Conservation (phyloP, 768 basidiomycete species). For the Candolleomyces efflorescens region DNA sequence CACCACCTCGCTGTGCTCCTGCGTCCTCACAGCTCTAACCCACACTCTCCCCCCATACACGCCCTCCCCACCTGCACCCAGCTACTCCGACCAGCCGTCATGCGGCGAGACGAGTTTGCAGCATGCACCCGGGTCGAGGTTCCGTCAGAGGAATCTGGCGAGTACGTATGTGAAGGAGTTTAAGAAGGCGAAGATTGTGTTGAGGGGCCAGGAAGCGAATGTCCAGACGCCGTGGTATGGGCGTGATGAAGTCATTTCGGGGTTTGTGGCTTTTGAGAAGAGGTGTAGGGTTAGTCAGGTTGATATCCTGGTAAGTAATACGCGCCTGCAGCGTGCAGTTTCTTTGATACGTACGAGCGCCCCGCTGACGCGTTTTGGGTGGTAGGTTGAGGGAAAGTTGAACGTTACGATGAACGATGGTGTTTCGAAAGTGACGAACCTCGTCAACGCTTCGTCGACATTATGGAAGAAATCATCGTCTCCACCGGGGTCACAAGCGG, state of each 20-base stretch:
- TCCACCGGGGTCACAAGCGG: too few relatives aligned
- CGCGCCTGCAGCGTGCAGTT: too few relatives aligned
- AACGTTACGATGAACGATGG: constrained; percentile 33
- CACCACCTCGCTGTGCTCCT: neutral
- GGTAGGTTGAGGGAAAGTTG: constrained; percentile 40
- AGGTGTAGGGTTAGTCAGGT: constrained; percentile 34
- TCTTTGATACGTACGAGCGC: too few relatives aligned
- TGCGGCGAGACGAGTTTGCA: constrained; percentile 52
- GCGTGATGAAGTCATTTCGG: constrained; percentile 35
- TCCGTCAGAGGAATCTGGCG: constrained; percentile 20
- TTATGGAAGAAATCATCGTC: constrained; percentile 4
- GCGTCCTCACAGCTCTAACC: neutral
- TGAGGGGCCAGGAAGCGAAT: constrained; percentile 44
- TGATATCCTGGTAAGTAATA: constrained; percentile 41
- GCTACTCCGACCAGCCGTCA: constrained; percentile 52
- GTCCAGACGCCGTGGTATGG: constrained; percentile 39
- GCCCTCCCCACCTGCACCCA: constrained; percentile 48
- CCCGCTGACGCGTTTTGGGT: too few relatives aligned
- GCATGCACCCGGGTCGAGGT: constrained; percentile 34
- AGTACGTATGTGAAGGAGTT: constrained; percentile 37
- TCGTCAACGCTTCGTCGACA: constrained; percentile 19
- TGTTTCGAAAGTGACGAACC: constrained; percentile 28
- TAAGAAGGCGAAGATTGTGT: constrained; percentile 35
- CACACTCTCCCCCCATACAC: constrained; percentile 47
- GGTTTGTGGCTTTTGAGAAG: constrained; percentile 37